A percentile compares a stretch with the other conserved stretches of the same genome.
Evolutionary conservation across 148 eudicot species (phyloP).

Genomic region (Silene conica): DNA sequence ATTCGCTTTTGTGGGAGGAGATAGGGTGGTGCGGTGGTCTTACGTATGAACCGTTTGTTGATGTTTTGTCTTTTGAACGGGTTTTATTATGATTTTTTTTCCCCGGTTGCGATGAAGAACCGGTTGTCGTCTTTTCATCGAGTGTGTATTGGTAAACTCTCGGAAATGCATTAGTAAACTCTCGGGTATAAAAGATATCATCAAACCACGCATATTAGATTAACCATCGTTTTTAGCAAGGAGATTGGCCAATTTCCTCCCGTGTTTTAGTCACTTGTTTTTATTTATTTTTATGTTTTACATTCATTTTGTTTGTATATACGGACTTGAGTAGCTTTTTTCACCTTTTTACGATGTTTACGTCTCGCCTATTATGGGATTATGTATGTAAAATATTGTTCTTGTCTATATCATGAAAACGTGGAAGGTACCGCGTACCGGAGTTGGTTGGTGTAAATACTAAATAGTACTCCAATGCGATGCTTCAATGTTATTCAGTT

Average conservation of each 20-base stretch:
- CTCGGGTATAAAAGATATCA: too few relatives aligned
- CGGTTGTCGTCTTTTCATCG: too few relatives aligned
- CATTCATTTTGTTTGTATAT: not conserved
- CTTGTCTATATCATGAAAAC: not conserved
- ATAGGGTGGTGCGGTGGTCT: slow-evolving; percentile 14
- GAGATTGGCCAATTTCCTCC: too few relatives aligned
- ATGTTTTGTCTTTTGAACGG: slow-evolving; percentile 12
- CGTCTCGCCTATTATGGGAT: too few relatives aligned
- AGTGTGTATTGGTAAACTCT: too few relatives aligned
- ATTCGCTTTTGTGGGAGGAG: slow-evolving; percentile 23
- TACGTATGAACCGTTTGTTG: slow-evolving; percentile 20
- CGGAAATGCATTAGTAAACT: too few relatives aligned
- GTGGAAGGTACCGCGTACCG: not conserved
- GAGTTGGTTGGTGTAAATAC: not conserved
- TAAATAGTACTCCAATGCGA: too few relatives aligned
- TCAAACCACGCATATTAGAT: too few relatives aligned
- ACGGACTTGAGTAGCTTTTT: not conserved
- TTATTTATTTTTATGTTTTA: not conserved
- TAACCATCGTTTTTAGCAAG: too few relatives aligned
- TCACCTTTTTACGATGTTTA: not conserved
- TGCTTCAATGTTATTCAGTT: too few relatives aligned
- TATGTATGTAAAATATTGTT: not conserved
- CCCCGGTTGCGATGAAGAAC: too few relatives aligned
- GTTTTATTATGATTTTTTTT: not conserved
- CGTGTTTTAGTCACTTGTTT: not conserved